phyloP scores from a whole-genome alignment of 352 stramenopile genomes.

The Phytopythium delawarense region DNA sequence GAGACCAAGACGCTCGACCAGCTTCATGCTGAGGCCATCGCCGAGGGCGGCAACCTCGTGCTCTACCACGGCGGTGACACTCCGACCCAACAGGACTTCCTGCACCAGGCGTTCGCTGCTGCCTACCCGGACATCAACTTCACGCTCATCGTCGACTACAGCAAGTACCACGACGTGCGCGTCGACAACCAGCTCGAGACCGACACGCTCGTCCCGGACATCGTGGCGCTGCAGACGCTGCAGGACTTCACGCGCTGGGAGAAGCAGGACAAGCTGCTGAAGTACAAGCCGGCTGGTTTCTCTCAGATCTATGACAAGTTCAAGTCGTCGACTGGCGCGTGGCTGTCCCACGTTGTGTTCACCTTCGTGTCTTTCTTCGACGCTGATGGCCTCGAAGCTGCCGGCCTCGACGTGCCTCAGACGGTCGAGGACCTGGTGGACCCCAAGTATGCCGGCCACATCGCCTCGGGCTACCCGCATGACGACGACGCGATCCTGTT shows the following conservation, averaged over 20 bases:
- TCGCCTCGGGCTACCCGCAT: slow-evolving; percentile 41
- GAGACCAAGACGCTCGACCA: slow-evolving; percentile 37
- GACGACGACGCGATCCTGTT: slow-evolving; percentile 46
- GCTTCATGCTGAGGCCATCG: slow-evolving; percentile 42
- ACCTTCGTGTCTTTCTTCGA: slow-evolving; percentile 42
- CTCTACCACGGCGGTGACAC: slow-evolving; percentile 37
- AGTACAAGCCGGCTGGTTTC: slow-evolving; percentile 54
- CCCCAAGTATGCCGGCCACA: slow-evolving; percentile 27
- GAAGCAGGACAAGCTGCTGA: slow-evolving; percentile 30
- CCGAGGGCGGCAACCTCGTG: slow-evolving; percentile 47
- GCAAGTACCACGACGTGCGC: slow-evolving; percentile 50
- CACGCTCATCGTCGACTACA: slow-evolving; percentile 51
- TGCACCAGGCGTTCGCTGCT: slow-evolving; percentile 20
- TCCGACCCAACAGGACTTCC: slow-evolving; percentile 16
- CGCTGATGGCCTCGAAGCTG: slow-evolving; percentile 5
- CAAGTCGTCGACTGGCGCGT: slow-evolving; percentile 24
- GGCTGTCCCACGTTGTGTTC: slow-evolving; percentile 34
- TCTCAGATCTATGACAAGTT: slow-evolving; percentile 47
- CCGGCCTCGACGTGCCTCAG: slow-evolving; percentile 10
- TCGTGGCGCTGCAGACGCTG: slow-evolving; percentile 46
- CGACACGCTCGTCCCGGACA: slow-evolving; percentile 33
- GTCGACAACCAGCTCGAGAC: slow-evolving; percentile 59
- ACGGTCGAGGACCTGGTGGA: slow-evolving; percentile 26
- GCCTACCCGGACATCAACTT: slow-evolving; percentile 55
- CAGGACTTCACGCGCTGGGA: slow-evolving; percentile 47